Conservation (phyloP, 192 early-diverging fungal species). For the Coemansia pectinata region DNA sequence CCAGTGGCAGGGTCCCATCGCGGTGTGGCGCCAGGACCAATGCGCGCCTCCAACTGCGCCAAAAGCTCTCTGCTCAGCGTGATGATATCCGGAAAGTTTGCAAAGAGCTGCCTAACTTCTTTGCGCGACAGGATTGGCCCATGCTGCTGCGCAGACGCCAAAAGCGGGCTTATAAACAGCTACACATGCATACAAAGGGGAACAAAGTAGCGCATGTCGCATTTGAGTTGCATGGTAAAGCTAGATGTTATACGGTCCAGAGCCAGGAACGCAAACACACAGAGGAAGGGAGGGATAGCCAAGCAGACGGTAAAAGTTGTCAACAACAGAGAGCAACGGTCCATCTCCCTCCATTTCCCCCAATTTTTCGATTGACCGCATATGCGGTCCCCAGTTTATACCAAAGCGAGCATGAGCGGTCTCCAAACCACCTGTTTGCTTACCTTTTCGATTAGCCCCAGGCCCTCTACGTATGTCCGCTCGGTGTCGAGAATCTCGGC, state of each 20-base stretch:
- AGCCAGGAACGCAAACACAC: neutral
- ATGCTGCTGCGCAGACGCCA: constrained; percentile 44
- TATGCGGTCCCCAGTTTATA: neutral
- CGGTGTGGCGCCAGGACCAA: constrained; percentile 40
- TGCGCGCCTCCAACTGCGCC: constrained; percentile 60
- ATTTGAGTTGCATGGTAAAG: neutral
- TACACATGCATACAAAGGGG: constrained; percentile 20
- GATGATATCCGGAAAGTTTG: constrained; percentile 66
- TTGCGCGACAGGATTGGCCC: constrained; percentile 56
- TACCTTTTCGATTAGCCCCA: constrained; percentile 58
- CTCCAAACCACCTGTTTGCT: neutral
- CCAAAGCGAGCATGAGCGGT: neutral
- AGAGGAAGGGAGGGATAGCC: neutral
- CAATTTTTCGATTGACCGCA: constrained; percentile 1
- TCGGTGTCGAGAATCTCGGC: constrained; percentile 84
- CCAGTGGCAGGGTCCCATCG: constrained; percentile 41
- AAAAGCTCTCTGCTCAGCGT: constrained; percentile 62
- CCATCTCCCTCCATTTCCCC: neutral
- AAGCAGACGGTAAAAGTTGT: neutral
- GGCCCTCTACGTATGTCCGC: constrained; percentile 79
- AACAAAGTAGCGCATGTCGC: neutral
- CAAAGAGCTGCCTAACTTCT: constrained; percentile 64
- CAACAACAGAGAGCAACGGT: constrained; percentile 7
- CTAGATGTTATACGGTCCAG: neutral
- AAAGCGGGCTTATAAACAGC: constrained; percentile 47